Base-by-base conservation (phyloP, 2,329 filamentous ascomycete genomes). In the Penicillium janthinellum region DNA sequence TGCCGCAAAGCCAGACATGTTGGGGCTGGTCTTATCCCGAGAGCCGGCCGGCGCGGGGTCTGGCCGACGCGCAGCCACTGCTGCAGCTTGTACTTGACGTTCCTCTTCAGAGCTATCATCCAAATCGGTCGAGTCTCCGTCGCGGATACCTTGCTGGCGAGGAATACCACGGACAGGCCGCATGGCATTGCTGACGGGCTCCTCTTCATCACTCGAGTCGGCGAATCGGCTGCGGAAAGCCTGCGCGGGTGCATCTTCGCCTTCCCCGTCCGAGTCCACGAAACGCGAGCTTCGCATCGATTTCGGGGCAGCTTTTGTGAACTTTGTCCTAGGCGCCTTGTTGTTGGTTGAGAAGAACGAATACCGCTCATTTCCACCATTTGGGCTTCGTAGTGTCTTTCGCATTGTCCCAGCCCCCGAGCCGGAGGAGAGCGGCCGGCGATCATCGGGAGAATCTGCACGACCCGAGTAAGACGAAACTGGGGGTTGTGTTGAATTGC, bases 171-270 rank as follows among this genome's bases (percentile, higher is more conserved):
- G 81, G 2, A 88, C 86, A 49, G 83, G 86, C 22, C 78, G 78
- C 34, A 81, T 76, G 64, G 67, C 75, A 47, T 68, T 77, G 17
- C 52, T 55, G 15, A 48, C 58, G 31, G 73, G 76, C 14, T 81
- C 80, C 17, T 90, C 88, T 57, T 92, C 89, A 70, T 91, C 89
- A 68, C 89, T 91, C 1, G 89, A 91, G 67, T 91, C 88, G 1
- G 80, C 86, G 67, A 92, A 90, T 0, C 89, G 86, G 68, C 85
- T 88, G 35, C 71, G 75, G 68, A 84, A 86, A 4, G 69, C 67
- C 17, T 63, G 67, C 15, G 62, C 70, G 22, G 60, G 70, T 34
- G 66, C 72, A 38, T 66, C 78, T 12, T 77, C 77, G 2, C 84
- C 83, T 38, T 89, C 87, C 62, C 88, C 86, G 62, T 90, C 86